These are phyloP conservation scores for Colletotrichum chrysophilum DNA, from an alignment of 2,329 filamentous ascomycete species.

Conservation along the genomic window DNA sequence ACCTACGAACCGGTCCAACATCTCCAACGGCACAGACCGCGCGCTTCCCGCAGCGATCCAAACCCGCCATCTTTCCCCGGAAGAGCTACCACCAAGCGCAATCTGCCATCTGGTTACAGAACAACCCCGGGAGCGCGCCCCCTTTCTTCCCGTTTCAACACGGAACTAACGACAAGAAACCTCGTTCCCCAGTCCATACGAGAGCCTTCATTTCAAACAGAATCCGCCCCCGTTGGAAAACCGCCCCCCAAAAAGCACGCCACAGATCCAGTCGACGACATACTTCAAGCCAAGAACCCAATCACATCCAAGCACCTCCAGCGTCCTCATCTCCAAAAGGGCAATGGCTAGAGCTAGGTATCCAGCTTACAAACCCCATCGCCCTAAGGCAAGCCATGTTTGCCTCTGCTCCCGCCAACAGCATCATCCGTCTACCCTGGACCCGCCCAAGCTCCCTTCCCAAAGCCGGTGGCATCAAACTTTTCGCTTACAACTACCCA, in stretches of 20 bases:
- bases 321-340: background rate
- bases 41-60: background rate
- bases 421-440: background rate
- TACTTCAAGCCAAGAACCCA: background rate
- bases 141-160: background rate
- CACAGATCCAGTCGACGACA: background rate
- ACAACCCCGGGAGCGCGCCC: background rate
- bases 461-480: background rate
- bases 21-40: background rate
- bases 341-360: background rate
- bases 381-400: background rate
- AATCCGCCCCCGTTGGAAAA: background rate
- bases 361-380: background rate
- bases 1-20: background rate
- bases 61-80: background rate
- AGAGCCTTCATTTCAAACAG: background rate
- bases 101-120: background rate
- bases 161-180: background rate
- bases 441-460: background rate
- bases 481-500: background rate
- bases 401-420: background rate
- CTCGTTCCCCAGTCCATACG: background rate
- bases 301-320: background rate
- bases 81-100: background rate
- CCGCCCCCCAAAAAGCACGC: background rate